Conservation (phyloP, 2,329 filamentous ascomycete species). For the Fusarium subtropicale region DNA sequence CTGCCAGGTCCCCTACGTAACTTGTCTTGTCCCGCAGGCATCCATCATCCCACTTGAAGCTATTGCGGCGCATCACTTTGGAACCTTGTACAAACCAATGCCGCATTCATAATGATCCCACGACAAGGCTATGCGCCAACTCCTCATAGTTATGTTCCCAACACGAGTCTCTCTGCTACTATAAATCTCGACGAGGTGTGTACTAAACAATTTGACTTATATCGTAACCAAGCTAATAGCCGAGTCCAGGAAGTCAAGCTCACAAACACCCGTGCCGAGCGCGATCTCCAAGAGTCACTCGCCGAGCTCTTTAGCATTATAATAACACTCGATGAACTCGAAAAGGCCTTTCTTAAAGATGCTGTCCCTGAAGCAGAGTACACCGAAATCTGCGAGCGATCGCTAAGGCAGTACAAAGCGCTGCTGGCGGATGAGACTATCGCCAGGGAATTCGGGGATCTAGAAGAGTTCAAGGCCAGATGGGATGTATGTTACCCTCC, state of each 20-base stretch:
- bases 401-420: slow-evolving; percentile 96
- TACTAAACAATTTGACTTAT: not conserved
- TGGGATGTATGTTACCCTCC: slow-evolving; percentile 77
- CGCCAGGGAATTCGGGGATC: slow-evolving; percentile 84
- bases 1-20: slow-evolving; percentile 51
- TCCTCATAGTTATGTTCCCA: slow-evolving; percentile 91
- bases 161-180: slow-evolving; percentile 82
- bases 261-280: slow-evolving; percentile 84
- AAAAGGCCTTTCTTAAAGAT: slow-evolving; percentile 97
- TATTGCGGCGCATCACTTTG: slow-evolving; percentile 15
- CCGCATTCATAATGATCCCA: slow-evolving; percentile 61
- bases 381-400: slow-evolving; percentile 92
- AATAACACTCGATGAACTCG: slow-evolving; percentile 91
- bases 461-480: slow-evolving; percentile 90
- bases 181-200: slow-evolving; percentile 92
- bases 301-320: slow-evolving; percentile 99
- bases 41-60: slow-evolving; percentile 41
- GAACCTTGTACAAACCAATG: slow-evolving; percentile 41
- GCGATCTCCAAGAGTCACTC: slow-evolving; percentile 93
- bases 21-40: slow-evolving; percentile 27
- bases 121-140: slow-evolving; percentile 86
- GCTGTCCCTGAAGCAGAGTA: slow-evolving; percentile 92
- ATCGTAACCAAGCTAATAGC: slow-evolving; percentile 29
- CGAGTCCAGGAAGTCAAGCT: slow-evolving; percentile 89
- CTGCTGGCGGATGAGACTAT: slow-evolving; percentile 91